Base-by-base conservation (phyloP, 805 yeast genomes). In the Tetrapisispora fleetii region DNA sequence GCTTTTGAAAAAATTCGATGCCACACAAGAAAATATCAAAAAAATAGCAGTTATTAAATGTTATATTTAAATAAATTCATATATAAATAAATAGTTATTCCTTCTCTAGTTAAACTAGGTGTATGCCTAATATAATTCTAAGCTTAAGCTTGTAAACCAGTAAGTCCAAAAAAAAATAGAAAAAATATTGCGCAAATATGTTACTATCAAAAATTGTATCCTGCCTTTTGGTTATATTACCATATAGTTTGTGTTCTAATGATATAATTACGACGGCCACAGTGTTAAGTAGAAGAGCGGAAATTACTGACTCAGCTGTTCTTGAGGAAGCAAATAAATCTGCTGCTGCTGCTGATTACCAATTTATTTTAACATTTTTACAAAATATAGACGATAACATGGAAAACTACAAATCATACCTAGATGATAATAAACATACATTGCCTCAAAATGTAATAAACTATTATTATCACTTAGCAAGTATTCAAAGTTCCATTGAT, bases 371-470 rank as follows among this genome's bases (percentile, higher is more conserved):
- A 6, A 63, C 52, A 2, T 67, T 70, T 38, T 37, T 71, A 16
- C 33, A 55, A 13, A 70, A 71, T 52, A 63, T 69, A 45, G 55
- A 56, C 6, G 33, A 49, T 1, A 56, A 62, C n/a, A 56, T 59
- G 39, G 50, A 49, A 16, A 42, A 51, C 1, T 72, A 71, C 47
- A 63, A 67, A 1, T 64, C 71, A 0, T 68, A 67, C 35, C 65
- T 72, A 72, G 54, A 43, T 4, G 52, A 48, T 13, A 55, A 62
- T 21, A 47, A 55, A n/a, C 55, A 67, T 54, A 52, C 57, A 3
- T 55, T 68, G 37, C 74, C 74, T n/a, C 63, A 65, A 45, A 58
- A 48, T 1, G 50, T 69, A 6, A 64, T 63, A 4, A 59, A 68
- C 47, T 70, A 69, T 50, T 60, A 67, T 46, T 58, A 58, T 35